Evolutionary conservation across 805 yeast genomes (phyloP), one percentile per base, ranked within the genome.

Genomic region (Wickerhamomyces silvicola): DNA sequence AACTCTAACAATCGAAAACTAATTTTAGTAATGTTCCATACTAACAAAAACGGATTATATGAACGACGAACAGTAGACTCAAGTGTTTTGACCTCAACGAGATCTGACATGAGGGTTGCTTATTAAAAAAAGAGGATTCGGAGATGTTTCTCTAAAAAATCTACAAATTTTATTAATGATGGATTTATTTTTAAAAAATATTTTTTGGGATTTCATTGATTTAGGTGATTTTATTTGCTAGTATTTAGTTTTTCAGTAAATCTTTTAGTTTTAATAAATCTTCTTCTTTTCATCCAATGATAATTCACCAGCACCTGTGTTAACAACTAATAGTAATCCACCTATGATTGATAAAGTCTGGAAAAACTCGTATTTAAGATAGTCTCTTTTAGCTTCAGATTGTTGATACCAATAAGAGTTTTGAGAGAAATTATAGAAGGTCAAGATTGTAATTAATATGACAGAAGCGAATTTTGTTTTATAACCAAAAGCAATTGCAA

Each of bases 261-360:
- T 7, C n/a, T 6, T 13, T 7, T 24, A 8, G 13, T 18, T 23
- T 56, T 62, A 86, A 56, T 82, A 85, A 38, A 84, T 78, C 69
- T 90, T 90, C 68, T 90, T 88, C 80, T 92, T 90, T 59, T 87
- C 97, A 54, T 90, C 98, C 37, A 90, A 64, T 18, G 95, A 83
- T 43, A 90, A 69, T 48, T 83, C 88, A 31, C 98, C 98, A 19
- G 97, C 97, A 41, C 98, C 98, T 4, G 95, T 85, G 62, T 83
- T 86, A 38, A 85, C 95, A 39, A 92, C 84, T 45, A 92, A 66
- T 40, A 90, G 63, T 41, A 90, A 72, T 2, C 97, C 98, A 36
- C 98, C 98, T 31, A 90, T 88, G 55, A 90, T 90, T 36, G 94
- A 81, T 54, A 90, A 68, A 24, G 95, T 86, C 65, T 92, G 98